phyloP scores from a whole-genome alignment of 345 rosid species.

The Rhizophora apiculata region DNA sequence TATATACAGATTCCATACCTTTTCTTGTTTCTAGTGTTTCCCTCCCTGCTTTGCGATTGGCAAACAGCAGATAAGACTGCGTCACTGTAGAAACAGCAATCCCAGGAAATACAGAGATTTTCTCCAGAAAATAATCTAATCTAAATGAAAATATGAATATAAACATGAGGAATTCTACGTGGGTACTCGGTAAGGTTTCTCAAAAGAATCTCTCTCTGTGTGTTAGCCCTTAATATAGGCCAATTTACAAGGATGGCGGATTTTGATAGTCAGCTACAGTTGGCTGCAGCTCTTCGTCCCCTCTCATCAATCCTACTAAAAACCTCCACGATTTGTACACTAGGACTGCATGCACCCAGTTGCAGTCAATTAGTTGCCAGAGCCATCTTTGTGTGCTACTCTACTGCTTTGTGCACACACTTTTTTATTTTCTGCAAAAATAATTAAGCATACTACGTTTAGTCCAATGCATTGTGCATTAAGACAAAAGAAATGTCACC shows the following conservation, averaged over 20 bases:
- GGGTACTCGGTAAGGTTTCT: too few species aligned
- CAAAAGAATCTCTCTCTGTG: too few species aligned
- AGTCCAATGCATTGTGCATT: too few species aligned
- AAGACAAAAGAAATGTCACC: too few species aligned
- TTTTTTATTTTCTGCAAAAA: too few species aligned
- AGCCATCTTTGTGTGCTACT: too few species aligned
- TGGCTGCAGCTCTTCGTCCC: background rate
- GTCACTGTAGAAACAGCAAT: conserved; percentile 18
- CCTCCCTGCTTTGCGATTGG: background rate
- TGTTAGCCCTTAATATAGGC: too few species aligned
- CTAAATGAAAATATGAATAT: too few species aligned
- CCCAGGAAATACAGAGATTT: conserved; percentile 13
- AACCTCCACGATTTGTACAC: background rate
- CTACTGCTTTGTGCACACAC: too few species aligned
- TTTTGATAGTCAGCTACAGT: conserved; percentile 14
- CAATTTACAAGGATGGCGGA: background rate
- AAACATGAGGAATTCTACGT: too few species aligned
- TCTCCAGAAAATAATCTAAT: background rate
- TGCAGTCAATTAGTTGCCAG: background rate
- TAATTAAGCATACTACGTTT: too few species aligned
- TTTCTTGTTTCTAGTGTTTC: conserved; percentile 4
- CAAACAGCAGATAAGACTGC: conserved; percentile 8
- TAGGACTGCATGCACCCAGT: background rate
- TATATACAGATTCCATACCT: background rate
- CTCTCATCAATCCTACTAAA: background rate